These are phyloP conservation scores for Crithidia fasciculata DNA, from an alignment of 208 protist species.

Conservation along the genomic window DNA sequence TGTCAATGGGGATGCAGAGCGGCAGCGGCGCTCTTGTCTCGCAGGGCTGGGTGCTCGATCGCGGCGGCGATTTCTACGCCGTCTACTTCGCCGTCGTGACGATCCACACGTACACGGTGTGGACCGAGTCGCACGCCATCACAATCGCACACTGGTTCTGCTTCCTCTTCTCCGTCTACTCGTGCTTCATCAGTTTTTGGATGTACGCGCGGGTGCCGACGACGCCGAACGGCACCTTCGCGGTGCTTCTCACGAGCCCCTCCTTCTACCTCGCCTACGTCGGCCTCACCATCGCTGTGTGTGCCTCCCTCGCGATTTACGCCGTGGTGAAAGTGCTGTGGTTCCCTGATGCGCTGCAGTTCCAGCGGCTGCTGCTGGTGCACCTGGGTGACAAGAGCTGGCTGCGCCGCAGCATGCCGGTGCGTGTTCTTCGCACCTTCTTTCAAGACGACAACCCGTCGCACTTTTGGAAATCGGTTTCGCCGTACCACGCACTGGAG, in stretches of 20 bases:
- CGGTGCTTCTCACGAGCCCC: slow-evolving; percentile 43
- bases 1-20: slow-evolving; percentile 45
- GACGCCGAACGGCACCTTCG: slow-evolving; percentile 60
- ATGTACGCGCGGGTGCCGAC: slow-evolving; percentile 33
- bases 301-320: slow-evolving; percentile 55
- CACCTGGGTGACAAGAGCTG: slow-evolving; percentile 21
- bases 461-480: slow-evolving; percentile 56
- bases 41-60: slow-evolving; percentile 50
- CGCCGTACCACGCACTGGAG: slow-evolving; percentile 37
- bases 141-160: slow-evolving; percentile 71
- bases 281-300: slow-evolving; percentile 39
- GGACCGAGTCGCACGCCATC: slow-evolving; percentile 85
- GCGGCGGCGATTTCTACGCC: slow-evolving; percentile 76
- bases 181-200: slow-evolving; percentile 68
- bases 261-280: slow-evolving; percentile 72
- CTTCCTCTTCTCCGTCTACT: slow-evolving; percentile 63
- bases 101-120: slow-evolving; percentile 81
- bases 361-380: slow-evolving; percentile 45
- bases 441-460: slow-evolving; percentile 64
- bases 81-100: slow-evolving; percentile 83
- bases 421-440: slow-evolving; percentile 35
- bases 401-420: slow-evolving; percentile 14
- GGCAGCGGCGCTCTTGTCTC: slow-evolving; percentile 40
- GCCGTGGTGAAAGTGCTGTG: slow-evolving; percentile 60
- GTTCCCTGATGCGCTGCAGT: slow-evolving; percentile 73